Evolutionary conservation across 768 basidiomycete genomes (phyloP).

Genomic region (Multifurca ochricompacta): DNA sequence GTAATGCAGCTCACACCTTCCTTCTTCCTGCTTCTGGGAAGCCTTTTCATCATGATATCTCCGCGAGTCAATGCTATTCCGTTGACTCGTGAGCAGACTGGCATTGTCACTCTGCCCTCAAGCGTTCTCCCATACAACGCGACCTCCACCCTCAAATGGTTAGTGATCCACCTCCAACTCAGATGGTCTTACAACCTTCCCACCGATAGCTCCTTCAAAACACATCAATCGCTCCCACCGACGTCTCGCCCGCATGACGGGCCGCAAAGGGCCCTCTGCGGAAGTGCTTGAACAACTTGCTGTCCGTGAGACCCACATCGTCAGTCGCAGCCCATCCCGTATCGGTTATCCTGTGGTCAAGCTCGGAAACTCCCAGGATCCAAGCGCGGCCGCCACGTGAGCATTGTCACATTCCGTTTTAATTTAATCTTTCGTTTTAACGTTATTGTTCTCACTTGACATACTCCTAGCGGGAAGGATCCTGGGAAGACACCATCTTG

Average conservation of each 20-base stretch:
- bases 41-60: slow-evolving; percentile 39
- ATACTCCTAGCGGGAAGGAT: neutral
- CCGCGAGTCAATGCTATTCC: slow-evolving; percentile 38
- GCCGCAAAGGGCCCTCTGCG: slow-evolving; percentile 43
- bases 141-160: slow-evolving; percentile 39
- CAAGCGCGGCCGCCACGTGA: slow-evolving; percentile 4
- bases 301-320: slow-evolving; percentile 30
- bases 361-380: slow-evolving; percentile 20
- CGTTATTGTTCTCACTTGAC: neutral
- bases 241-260: slow-evolving; percentile 64
- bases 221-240: slow-evolving; percentile 56
- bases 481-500: slow-evolving; percentile 13
- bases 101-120: slow-evolving; percentile 38
- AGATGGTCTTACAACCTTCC: neutral
- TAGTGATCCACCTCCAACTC: slow-evolving; percentile 16
- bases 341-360: slow-evolving; percentile 1
- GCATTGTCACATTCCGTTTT: neutral
- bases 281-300: slow-evolving; percentile 40
- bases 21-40: slow-evolving; percentile 46
- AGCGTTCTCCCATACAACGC: slow-evolving; percentile 27
- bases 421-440: too few species aligned
- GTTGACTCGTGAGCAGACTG: slow-evolving; percentile 24
- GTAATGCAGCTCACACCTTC: slow-evolving; percentile 50
- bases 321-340: neutral
- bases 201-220: slow-evolving; percentile 50